Base-by-base conservation (phyloP, 1,284 basidiomycete genomes). In the Ganoderma boninense region DNA sequence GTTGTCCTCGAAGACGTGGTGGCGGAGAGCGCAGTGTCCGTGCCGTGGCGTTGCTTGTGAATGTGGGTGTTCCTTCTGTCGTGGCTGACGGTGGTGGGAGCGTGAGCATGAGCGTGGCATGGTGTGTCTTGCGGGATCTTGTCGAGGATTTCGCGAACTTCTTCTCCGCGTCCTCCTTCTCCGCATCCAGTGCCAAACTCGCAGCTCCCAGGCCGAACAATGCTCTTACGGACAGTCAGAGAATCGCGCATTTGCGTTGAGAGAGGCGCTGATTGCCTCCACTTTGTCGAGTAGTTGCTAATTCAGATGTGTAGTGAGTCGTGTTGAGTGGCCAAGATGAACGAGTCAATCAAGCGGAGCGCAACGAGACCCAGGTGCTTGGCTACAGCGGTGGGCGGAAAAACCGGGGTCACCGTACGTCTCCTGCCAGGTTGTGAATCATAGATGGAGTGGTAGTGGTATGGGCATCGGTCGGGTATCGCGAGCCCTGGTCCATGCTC, bases 371-470 rank as follows among this genome's bases (percentile, higher is more conserved):
- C 92, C 6, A 91, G 80, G 73, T 91, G 86, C 77, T 93, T 89
- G 23, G 93, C 87, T 42, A 91, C 85, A n/a, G 92, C 92, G 64
- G 88, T 88, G 79, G 92, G 49, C 88, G 86, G 72, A 87, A 80
- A 81, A 93, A 95, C 6, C 86, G 2, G 92, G 90, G 77, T 95
- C 94, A 63, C 88, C 92, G 73, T 89, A 95, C 40, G 84, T 77
- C 73, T 92, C 88, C 79, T 92, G 88, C 92, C 91, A 95, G 63
- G 84, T 82, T 90, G 87, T 16, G 88, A 87, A 80, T 95, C 94
- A 79, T 90, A 96, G 75, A 94, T 85, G 13, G 90, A 91, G 78
- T 92, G 90, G 77, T 93, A 93, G 77, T 94, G 93, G 77, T 93
- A 94, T 3, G 88, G 2, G 94, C 84, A 75, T 93, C 92, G 61